phyloP scores from a whole-genome alignment of 2,329 filamentous ascomycete species.

The Lachnellula willkommii region DNA sequence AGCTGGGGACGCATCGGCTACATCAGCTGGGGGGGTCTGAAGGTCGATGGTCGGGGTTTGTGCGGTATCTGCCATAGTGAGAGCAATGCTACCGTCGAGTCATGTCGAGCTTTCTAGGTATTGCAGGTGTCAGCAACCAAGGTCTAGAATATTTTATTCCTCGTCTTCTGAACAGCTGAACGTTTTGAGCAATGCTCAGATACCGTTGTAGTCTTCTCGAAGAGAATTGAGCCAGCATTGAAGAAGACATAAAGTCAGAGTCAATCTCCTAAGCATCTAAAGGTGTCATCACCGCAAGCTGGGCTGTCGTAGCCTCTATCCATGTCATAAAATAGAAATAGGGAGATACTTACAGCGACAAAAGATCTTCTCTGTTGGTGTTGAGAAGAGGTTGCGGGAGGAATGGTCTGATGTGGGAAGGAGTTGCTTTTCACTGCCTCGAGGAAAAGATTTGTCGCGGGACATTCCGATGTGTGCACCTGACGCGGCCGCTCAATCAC shows the following conservation, averaged over 20 bases:
- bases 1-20: slow-evolving; percentile 1
- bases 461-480: background rate
- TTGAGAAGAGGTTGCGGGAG: slow-evolving; percentile 10
- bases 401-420: background rate
- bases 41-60: background rate
- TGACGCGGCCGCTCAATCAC: background rate
- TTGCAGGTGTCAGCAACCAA: slow-evolving; percentile 12
- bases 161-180: slow-evolving; percentile 1
- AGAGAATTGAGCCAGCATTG: slow-evolving; percentile 60
- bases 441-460: background rate
- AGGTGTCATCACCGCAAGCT: slow-evolving; percentile 56
- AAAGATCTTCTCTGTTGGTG: background rate
- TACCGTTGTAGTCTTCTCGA: slow-evolving; percentile 87
- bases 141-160: background rate
- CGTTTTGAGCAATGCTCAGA: slow-evolving; percentile 60
- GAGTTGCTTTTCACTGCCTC: background rate
- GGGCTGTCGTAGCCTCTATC: background rate
- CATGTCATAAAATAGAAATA: background rate
- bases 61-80: slow-evolving; percentile 24
- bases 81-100: slow-evolving; percentile 18
- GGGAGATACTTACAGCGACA: slow-evolving; percentile 15
- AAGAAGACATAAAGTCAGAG: slow-evolving; percentile 48
- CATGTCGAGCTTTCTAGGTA: slow-evolving; percentile 20
- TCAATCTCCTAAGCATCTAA: slow-evolving; percentile 49
- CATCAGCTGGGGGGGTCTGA: slow-evolving; percentile 2